Base-by-base conservation (phyloP, 352 stramenopile species). In the Globisporangium polare region DNA sequence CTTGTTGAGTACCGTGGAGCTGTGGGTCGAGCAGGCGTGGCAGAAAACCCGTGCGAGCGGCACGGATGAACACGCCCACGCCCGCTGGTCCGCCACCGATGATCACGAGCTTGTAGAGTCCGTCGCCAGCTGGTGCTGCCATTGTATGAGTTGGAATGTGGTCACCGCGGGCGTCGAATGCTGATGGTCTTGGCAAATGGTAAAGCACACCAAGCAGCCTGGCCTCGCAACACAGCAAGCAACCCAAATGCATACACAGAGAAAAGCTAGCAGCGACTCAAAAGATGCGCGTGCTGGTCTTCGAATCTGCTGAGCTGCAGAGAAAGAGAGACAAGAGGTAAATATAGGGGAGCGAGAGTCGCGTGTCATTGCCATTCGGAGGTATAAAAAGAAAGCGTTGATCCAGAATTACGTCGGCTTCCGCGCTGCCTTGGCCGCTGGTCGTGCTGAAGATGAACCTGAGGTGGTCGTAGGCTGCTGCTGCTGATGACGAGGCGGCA, bases 51-150 rank as follows among this genome's bases (percentile, higher is more conserved):
- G 73, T 74, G 42, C 83, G 78, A 5, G 82, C 79, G 22, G 87
- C 85, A 57, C 85, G 75, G 47, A 93, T 73, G 58, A 93, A 88
- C 12, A 93, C 73, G 3, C 82, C 83, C n/a, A 92, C 72, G 9
- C 84, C 84, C n/a, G 81, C 74, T 13, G 83, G 81, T 0, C 82
- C 83, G 20, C 82, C 85, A 24, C 83, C 85, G 33, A 93, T 65
- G 41, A 96, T 70, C 31, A 89, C 71, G 35, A 88, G 63, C 59
- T 92, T 90, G 68, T 90, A 92, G 31, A 90, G 56, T 3, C 71
- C 69, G 53, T 74, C 59, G 5, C 58, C 27, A 45, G 6, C 20
- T 43, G 35, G 31, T 54, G 22, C 22, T 39, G 50, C 13, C n/a
- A 43, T 50, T 24, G 53, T 43, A 7, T 10, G 10, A 18, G 12